Base-by-base conservation (phyloP, 2,329 filamentous ascomycete species). In the Pseudodiploospora longispora region DNA sequence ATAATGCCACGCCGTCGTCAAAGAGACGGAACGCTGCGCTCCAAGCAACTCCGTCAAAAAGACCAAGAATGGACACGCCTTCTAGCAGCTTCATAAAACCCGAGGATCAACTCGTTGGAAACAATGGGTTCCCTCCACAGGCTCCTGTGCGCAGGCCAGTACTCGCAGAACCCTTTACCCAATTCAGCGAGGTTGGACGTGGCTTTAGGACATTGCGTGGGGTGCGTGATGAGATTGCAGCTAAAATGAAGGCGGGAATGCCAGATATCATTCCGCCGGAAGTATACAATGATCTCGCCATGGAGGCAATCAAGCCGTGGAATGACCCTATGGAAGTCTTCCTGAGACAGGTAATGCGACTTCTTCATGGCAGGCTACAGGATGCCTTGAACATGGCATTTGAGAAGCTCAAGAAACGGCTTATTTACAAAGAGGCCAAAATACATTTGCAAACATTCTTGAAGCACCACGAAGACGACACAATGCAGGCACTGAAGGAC, bases 281-380 rank as follows among this genome's bases (percentile, higher is more conserved):
- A 33, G 79, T 83, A 0, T 78, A 82, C 27, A 73, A 80, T 29
- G 67, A 68, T 0, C 66, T 85, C 10, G 79, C 76, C 38, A 65
- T 70, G 10, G 63, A 75, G n/a, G 74, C 75, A 0, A 73, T 85
- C 2, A 56, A 59, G 6, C 72, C 76, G 1, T 87, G 83, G 83
- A 55, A 69, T 1, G 54, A 55, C 0, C 79, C 80, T 0, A 67
- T 82, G 38, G 56, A 69, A 0, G 65, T 55, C 0, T 77, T 79
- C 38, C 59, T 78, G 5, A 52, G 62, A 4, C 59, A 67, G 5
- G 73, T 75, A 0, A 70, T 78, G 44, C 51, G 57, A 1, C 66
- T 77, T 5, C 58, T 85, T 0, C 60, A 71, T 2, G 50, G 54
- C 0, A 69, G 68, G 10, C 66, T 83, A 1, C 60, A 68, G 0